Conservation (phyloP, 192 early-diverging fungal genomes). For the Phycomyces nitens region DNA sequence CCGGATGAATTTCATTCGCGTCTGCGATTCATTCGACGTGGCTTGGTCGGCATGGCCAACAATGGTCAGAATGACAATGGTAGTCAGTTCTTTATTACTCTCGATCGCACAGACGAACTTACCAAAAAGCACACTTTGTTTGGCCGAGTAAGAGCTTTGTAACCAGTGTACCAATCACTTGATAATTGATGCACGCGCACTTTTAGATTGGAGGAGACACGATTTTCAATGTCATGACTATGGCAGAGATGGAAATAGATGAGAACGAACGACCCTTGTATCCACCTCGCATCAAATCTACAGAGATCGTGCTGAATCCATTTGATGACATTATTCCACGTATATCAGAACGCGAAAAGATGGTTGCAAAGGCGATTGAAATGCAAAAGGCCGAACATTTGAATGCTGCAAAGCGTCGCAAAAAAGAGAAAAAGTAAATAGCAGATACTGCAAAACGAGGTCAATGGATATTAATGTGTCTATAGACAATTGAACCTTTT, state of each 20-base stretch:
- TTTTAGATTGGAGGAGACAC: constrained; percentile 84
- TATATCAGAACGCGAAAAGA: constrained; percentile 38
- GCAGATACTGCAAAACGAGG: background rate
- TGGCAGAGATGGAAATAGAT: constrained; percentile 78
- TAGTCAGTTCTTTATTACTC: constrained; percentile 95
- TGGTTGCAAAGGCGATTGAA: constrained; percentile 16
- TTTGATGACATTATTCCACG: constrained; percentile 90
- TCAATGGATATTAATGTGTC: background rate
- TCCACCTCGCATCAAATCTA: constrained; percentile 61
- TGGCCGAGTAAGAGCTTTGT: constrained; percentile 61
- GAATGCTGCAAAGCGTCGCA: constrained; percentile 4
- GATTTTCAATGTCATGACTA: constrained; percentile 85
- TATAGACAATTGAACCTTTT: constrained; percentile 70
- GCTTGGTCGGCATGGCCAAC: constrained; percentile 89
- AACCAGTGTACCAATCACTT: no score
- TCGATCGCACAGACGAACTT: constrained; percentile 78
- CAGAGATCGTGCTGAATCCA: constrained; percentile 78
- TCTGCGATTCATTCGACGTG: constrained; percentile 83
- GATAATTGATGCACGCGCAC: background rate
- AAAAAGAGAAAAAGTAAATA: constrained; percentile 28
- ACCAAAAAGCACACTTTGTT: constrained; percentile 91
- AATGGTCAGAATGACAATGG: constrained; percentile 73
- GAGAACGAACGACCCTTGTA: constrained; percentile 76
- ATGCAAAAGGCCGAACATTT: constrained; percentile 39
- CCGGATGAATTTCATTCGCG: constrained; percentile 91